These are phyloP conservation scores for Daldinia sp. DNA, from an alignment of 2,329 filamentous ascomycete genomes.

Conservation along the genomic window DNA sequence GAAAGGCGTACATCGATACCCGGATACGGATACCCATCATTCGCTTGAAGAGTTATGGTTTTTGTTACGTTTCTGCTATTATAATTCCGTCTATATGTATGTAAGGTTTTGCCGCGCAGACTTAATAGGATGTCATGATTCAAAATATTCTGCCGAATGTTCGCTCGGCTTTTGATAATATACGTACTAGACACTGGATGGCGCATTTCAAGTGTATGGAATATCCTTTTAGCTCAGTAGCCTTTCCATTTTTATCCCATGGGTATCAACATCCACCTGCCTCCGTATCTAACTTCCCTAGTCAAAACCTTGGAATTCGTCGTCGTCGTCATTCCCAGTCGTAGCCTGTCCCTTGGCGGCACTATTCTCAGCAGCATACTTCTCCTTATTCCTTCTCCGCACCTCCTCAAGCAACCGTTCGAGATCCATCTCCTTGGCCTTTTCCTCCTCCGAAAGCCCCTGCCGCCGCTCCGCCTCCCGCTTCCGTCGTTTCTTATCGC, in stretches of 20 bases:
- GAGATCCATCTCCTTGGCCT: constrained; percentile 67
- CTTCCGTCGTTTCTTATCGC: constrained; percentile 70
- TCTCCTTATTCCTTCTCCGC: constrained; percentile 63
- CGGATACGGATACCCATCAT: constrained; percentile 44
- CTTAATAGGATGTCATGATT: not conserved
- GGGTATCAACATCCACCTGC: constrained; percentile 15
- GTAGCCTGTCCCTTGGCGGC: constrained; percentile 34
- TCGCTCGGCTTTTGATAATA: too few species aligned
- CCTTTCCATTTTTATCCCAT: not conserved
- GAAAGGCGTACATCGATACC: constrained; percentile 41
- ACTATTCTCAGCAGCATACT: constrained; percentile 47
- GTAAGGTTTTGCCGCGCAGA: not conserved
- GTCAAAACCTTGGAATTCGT: constrained; percentile 69
- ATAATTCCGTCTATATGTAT: not conserved
- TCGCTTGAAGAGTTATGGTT: constrained; percentile 33
- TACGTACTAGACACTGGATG: not conserved
- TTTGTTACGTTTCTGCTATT: constrained; percentile 3
- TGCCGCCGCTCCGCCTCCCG: constrained; percentile 69
- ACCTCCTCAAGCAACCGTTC: constrained; percentile 71
- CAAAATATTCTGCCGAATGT: not conserved
- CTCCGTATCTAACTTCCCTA: constrained; percentile 29
- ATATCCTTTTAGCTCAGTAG: not conserved
- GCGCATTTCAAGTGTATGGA: not conserved
- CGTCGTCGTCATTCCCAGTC: constrained; percentile 40
- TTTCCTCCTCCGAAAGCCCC: constrained; percentile 76